Base-by-base conservation (phyloP, 2,329 filamentous ascomycete genomes). In the Verticillium isaacii region DNA sequence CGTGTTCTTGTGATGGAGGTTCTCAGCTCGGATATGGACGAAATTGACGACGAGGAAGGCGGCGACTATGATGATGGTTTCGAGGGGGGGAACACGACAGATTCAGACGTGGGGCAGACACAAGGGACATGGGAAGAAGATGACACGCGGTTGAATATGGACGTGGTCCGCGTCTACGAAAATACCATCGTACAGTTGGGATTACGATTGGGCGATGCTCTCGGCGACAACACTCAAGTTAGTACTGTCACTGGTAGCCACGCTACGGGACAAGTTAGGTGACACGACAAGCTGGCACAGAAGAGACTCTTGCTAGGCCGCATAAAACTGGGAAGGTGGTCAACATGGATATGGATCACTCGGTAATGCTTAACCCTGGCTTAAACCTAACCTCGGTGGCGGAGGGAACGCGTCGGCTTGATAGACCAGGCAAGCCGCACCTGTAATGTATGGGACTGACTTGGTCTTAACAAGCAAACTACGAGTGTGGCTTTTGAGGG, bases 81-180 rank as follows among this genome's bases (percentile, higher is more conserved):
- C 36, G 65, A 71, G 19, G 74, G 68, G 36, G 74, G 74, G 34
- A 60, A 57, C 36, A 64, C 71, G 25, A 60, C 64, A 29, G 77
- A 77, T 23, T 75, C 69, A 32, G 76, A 78, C 7, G 74, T 74
- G 1, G 74, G 70, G 0, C 72, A 77, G 3, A 75, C 77, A 1
- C 68, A 71, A 1, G 36, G 58, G 11, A 41, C 54, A 4, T 73
- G 69, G 70, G 77, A 82, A 39, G 76, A 78, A 3, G 78, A 81
- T 6, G 78, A 79, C 58, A 79, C 81, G 41, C 80, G 81, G 37
- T 70, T 86, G 67, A 82, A 90, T 65, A 86, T 93, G 82, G 88
- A 90, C 65, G 85, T 90, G 58, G 91, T 88, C 0, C 83, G 83
- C 65, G 87, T 96, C 2, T 97, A 95, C 75, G 91, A 95, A 72